Base-by-base conservation (phyloP, 2,329 filamentous ascomycete genomes). In the Hymenoscyphus scutula region DNA sequence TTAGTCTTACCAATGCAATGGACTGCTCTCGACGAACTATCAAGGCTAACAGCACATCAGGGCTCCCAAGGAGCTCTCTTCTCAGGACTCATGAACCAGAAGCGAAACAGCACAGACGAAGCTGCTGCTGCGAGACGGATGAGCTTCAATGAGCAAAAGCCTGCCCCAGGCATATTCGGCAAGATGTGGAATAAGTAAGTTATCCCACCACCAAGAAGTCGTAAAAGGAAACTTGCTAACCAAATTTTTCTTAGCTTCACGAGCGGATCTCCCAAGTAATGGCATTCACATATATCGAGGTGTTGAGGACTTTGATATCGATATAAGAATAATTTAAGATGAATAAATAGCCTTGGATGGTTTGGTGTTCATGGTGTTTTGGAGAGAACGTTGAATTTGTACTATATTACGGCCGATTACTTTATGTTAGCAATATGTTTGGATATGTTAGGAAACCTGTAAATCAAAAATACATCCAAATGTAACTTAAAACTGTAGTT, bases 111-210 rank as follows among this genome's bases (percentile, higher is more conserved):
- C 1, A 62, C 60, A 10, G 78, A 80, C 67, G 71, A 74, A 0
- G 66, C 68, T 1, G 69, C 76, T 48, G 67, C 70, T 6, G 74
- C 72, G 2, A 72, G 80, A 54, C 71, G 77, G 37, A 70, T 74
- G 25, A 80, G 77, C 64, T 82, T 77, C 71, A 74, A 73, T 58
- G 79, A 81, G n/a, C 77, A 80, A 73, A 70, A 72, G 59, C 70
- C 74, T 8, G 67, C 73, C 30, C 69, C 71, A 0, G 77, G 77
- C 0, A 71, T 78, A 56, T 56, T 74, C 51, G 73, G 72, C 0
- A 68, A 70, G 63, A 68, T 73, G 69, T 74, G 73, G 73, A 65
- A 74, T 56, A 72, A 70, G 73, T 74, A 62, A 34, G 70, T 68
- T 27, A 19, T 54, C 6, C 51, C n/a, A 7, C 11, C 19, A 6